Evolutionary conservation across 2,329 filamentous ascomycete genomes (phyloP).

Genomic region (Colletotrichum sp.): DNA sequence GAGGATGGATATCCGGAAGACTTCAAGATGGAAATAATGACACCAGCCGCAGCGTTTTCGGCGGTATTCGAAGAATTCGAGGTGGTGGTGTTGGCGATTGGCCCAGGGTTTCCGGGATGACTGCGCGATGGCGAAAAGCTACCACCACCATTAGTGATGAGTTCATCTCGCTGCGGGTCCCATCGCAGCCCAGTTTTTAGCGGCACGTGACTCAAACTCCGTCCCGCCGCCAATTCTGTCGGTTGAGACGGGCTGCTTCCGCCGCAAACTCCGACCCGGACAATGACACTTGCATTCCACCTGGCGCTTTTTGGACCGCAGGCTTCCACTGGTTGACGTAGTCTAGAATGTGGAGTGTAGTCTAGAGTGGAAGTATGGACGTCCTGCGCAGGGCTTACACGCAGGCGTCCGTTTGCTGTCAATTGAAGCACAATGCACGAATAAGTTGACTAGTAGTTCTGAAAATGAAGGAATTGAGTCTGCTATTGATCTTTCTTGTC

Average conservation of each 20-base stretch:
- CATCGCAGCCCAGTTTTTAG: constrained; percentile 5
- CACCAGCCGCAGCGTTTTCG: not conserved
- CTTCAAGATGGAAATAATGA: not conserved
- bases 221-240: not conserved
- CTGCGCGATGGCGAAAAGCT: constrained; percentile 17
- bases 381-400: not conserved
- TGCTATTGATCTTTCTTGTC: not conserved
- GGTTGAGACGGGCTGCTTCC: not conserved
- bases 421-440: not conserved
- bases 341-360: not conserved
- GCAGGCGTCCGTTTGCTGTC: not conserved
- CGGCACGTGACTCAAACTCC: constrained; percentile 18
- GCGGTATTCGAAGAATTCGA: not conserved
- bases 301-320: not conserved
- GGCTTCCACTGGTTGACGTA: not conserved
- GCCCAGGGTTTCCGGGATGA: not conserved
- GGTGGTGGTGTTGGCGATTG: constrained; percentile 6
- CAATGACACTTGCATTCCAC: not conserved
- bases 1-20: not conserved
- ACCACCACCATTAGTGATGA: constrained; percentile 13
- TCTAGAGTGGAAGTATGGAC: not conserved
- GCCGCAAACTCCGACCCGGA: constrained; percentile 12
- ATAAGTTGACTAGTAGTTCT: not conserved
- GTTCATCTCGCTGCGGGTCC: constrained; percentile 8
- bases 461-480: not conserved